Conservation (phyloP, 768 basidiomycete genomes). For the Calocybe cyanea region DNA sequence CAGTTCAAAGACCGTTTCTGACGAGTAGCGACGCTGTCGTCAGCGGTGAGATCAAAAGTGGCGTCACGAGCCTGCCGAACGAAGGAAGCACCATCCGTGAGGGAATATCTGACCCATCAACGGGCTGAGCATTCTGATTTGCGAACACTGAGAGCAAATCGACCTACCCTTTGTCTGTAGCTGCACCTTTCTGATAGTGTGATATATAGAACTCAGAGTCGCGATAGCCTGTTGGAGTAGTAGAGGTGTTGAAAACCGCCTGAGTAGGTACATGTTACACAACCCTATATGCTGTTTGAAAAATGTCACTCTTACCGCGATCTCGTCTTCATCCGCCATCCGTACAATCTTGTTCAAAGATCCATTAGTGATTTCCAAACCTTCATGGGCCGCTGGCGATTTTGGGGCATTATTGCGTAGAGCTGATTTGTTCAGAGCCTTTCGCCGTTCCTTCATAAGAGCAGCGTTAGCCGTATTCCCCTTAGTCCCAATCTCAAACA, state of each 20-base stretch:
- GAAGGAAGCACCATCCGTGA: constrained; percentile 86
- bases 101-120: constrained; percentile 65
- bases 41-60: constrained; percentile 79
- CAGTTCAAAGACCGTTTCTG: constrained; percentile 71
- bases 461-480: constrained; percentile 58
- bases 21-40: constrained; percentile 61
- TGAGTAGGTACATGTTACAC: constrained; percentile 30
- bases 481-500: constrained; percentile 83
- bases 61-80: constrained; percentile 76
- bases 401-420: constrained; percentile 39
- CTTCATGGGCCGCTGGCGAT: constrained; percentile 28
- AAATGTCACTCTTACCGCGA: constrained; percentile 51
- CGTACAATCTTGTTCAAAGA: constrained; percentile 38
- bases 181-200: constrained; percentile 82
- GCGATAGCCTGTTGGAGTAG: constrained; percentile 52
- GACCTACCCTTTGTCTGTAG: constrained; percentile 87
- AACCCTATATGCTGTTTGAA: neutral
- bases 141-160: neutral
- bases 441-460: constrained; percentile 87
- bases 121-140: too few species aligned
- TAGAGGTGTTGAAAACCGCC: constrained; percentile 63
- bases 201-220: constrained; percentile 92
- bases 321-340: constrained; percentile 78
- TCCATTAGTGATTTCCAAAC: constrained; percentile 29
- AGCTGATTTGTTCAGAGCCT: constrained; percentile 65